Evolutionary conservation across 2,329 filamentous ascomycete genomes (phyloP).

Genomic region (Colletotrichum sp.): DNA sequence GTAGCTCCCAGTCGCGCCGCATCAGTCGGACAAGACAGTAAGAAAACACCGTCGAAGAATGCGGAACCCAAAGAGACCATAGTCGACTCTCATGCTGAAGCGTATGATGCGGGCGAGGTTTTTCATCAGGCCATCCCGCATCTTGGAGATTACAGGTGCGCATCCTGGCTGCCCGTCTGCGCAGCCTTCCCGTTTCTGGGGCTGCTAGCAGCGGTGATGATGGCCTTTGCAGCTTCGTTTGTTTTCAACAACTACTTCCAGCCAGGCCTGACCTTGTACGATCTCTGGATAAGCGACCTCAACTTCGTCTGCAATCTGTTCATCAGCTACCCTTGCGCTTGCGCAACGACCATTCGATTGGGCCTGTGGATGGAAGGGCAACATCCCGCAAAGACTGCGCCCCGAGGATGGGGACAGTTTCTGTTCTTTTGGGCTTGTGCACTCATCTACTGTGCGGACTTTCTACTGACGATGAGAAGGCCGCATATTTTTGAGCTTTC

Average conservation of each 20-base stretch:
- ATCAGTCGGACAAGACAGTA: neutral
- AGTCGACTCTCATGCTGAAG: neutral
- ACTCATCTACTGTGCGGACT: neutral
- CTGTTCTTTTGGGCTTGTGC: neutral
- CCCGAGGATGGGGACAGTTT: neutral
- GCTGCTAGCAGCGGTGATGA: neutral
- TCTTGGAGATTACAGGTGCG: neutral
- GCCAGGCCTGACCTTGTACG: neutral
- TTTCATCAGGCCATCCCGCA: neutral
- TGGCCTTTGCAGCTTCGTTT: neutral
- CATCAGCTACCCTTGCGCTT: neutral
- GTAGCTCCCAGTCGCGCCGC: neutral
- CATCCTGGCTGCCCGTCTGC: neutral
- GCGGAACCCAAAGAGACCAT: neutral
- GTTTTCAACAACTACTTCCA: neutral
- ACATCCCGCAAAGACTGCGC: neutral
- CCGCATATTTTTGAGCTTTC: neutral
- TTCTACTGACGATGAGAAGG: neutral
- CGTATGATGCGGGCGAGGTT: accelerated
- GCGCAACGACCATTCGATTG: neutral
- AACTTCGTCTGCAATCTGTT: neutral
- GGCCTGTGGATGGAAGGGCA: neutral
- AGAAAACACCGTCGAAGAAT: neutral
- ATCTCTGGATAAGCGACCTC: neutral
- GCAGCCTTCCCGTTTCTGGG: neutral